Conservation (phyloP, 2,329 filamentous ascomycete species). For the Dactylellina haptotyla region DNA sequence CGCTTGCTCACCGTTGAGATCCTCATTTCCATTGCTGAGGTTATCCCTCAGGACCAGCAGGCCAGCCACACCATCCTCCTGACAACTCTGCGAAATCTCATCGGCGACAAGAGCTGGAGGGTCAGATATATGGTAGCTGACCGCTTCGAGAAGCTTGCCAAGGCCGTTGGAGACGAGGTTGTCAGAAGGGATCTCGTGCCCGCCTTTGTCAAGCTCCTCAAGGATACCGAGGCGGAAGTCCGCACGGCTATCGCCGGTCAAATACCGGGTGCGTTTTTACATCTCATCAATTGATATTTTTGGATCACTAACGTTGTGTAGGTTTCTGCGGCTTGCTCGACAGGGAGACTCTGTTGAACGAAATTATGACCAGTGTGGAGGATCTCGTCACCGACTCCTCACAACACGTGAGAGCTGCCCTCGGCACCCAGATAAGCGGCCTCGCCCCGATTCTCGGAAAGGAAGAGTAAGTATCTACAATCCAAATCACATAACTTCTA, state of each 20-base stretch:
- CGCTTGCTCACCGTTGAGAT: conserved; percentile 95
- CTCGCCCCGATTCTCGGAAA: conserved; percentile 96
- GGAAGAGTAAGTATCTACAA: conserved; percentile 77
- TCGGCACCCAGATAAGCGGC: conserved; percentile 96
- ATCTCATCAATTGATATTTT: background rate
- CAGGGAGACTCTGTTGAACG: conserved; percentile 84
- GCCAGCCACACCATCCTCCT: conserved; percentile 92
- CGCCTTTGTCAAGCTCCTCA: conserved; percentile 95
- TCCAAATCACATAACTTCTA: conserved; percentile 11
- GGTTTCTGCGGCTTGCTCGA: conserved; percentile 94
- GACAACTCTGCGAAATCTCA: conserved; percentile 87
- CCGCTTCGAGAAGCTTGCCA: conserved; percentile 98
- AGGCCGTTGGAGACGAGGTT: conserved; percentile 97
- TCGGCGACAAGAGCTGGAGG: conserved; percentile 99
- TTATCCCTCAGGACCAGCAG: conserved; percentile 97
- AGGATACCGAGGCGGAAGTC: conserved; percentile 97
- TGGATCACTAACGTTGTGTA: conserved; percentile 59
- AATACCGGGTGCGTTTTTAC: conserved; percentile 75
- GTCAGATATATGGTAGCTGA: conserved; percentile 99
- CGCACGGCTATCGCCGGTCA: conserved; percentile 96
- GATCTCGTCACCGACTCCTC: conserved; percentile 95
- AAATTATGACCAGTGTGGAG: conserved; percentile 96
- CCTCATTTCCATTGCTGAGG: conserved; percentile 93
- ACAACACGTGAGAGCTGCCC: conserved; percentile 93
- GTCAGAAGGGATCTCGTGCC: conserved; percentile 92